These are phyloP conservation scores for Pseudomassariella vexata DNA, from an alignment of 2,329 filamentous ascomycete species.

Conservation along the genomic window DNA sequence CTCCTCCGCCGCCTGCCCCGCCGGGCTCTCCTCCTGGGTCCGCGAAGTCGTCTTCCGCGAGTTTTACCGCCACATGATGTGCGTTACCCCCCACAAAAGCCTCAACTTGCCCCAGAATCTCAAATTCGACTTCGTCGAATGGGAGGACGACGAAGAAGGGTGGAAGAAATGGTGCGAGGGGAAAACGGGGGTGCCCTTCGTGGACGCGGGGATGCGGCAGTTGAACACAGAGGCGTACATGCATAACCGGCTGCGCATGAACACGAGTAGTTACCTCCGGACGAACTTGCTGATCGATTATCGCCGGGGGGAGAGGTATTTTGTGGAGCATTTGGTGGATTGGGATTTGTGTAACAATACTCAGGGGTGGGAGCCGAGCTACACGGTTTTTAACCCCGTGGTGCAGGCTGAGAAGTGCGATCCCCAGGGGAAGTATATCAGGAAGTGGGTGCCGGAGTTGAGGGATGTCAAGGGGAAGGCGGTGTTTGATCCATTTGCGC, in stretches of 20 bases:
- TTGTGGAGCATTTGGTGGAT: slow-evolving; percentile 58
- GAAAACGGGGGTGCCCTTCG: slow-evolving; percentile 57
- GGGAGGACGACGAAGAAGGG: slow-evolving; percentile 54
- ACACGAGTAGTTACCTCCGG: slow-evolving; percentile 56
- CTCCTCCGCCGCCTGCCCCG: slow-evolving; percentile 7
- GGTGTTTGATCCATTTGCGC: slow-evolving; percentile 60
- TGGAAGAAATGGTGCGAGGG: slow-evolving; percentile 59
- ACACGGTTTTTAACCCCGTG: slow-evolving; percentile 65
- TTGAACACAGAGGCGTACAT: slow-evolving; percentile 52
- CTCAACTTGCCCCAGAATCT: slow-evolving; percentile 73
- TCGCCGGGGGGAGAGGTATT: slow-evolving; percentile 58
- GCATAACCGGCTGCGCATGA: slow-evolving; percentile 64
- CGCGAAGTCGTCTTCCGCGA: slow-evolving; percentile 21
- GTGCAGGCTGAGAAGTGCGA: slow-evolving; percentile 66
- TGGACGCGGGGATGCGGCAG: slow-evolving; percentile 65
- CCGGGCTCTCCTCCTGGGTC: slow-evolving; percentile 15
- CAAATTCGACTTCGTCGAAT: slow-evolving; percentile 61
- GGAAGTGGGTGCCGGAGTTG: slow-evolving; percentile 62
- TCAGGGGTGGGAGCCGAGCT: slow-evolving; percentile 67
- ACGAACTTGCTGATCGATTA: slow-evolving; percentile 62
- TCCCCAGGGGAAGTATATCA: slow-evolving; percentile 57
- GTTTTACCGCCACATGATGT: slow-evolving; percentile 20
- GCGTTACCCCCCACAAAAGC: slow-evolving; percentile 25
- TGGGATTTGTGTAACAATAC: slow-evolving; percentile 59
- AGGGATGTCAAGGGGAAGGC: slow-evolving; percentile 48